A percentile compares a stretch with the other conserved stretches of the same genome.
Conservation (phyloP, 2,329 filamentous ascomycete genomes). For the Tolypocladium nubicola region DNA sequence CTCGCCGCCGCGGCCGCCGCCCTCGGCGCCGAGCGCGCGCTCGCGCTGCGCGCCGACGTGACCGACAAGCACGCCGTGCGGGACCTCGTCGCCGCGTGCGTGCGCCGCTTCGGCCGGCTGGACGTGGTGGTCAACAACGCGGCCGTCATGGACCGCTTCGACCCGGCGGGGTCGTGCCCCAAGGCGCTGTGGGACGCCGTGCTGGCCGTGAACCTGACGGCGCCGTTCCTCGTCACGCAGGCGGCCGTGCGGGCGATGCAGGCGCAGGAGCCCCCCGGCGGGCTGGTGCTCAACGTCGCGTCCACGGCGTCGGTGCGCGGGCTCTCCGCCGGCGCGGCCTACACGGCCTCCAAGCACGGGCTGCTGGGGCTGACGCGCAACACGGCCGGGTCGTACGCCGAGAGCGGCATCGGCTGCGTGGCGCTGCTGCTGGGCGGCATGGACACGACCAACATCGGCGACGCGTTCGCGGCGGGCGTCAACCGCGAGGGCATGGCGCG, state of each 20-base stretch:
- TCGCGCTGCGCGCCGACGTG: conserved; percentile 6
- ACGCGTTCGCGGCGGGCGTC: conserved; percentile 25
- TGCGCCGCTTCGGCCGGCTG: conserved; percentile 14
- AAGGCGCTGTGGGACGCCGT: conserved; percentile 40
- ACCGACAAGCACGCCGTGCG: conserved; percentile 11
- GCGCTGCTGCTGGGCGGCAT: conserved; percentile 36
- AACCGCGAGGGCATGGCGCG: conserved; percentile 21
- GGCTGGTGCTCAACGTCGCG: conserved; percentile 41
- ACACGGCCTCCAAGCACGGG: conserved; percentile 43
- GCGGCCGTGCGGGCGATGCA: conserved; percentile 29
- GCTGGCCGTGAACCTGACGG: conserved; percentile 46
- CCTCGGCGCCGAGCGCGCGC: neutral
- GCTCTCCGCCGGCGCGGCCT: conserved; percentile 30
- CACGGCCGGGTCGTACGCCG: conserved; percentile 44
- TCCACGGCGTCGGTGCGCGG: conserved; percentile 34
- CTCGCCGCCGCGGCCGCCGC: conserved; percentile 1
- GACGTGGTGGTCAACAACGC: conserved; percentile 51
- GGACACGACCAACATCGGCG: conserved; percentile 46
- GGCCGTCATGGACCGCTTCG: conserved; percentile 46
- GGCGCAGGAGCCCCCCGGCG: conserved; percentile 12
- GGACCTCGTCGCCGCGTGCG: conserved; percentile 11
- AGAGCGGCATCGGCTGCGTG: conserved; percentile 41
- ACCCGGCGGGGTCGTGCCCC: conserved; percentile 36
- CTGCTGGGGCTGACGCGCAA: conserved; percentile 44
- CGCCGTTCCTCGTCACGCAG: conserved; percentile 40